These are phyloP conservation scores for Atkinsonella hypoxylon DNA, from an alignment of 2,329 filamentous ascomycete species.

Conservation along the genomic window DNA sequence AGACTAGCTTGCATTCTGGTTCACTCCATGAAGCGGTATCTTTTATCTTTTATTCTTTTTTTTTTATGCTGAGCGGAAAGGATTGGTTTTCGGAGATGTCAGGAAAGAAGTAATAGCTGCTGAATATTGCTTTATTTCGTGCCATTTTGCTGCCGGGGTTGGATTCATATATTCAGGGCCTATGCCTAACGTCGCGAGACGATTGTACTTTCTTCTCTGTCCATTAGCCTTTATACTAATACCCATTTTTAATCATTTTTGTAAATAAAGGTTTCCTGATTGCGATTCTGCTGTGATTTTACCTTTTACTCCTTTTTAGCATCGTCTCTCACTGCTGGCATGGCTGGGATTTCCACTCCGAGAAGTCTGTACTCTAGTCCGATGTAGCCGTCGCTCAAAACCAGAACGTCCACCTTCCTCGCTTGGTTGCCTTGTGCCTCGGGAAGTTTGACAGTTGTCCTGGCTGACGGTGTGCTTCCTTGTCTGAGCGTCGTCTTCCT, in stretches of 20 bases:
- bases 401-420: slow-evolving; percentile 57
- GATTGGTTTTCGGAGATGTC: background rate
- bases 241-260: background rate
- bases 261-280: background rate
- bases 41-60: background rate
- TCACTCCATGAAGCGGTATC: background rate
- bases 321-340: slow-evolving; percentile 34
- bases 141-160: background rate
- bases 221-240: background rate
- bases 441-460: slow-evolving; percentile 49
- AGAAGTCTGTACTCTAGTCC: slow-evolving; percentile 49
- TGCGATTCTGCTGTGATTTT: background rate
- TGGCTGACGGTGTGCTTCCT: slow-evolving; percentile 38
- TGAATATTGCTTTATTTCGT: background rate
- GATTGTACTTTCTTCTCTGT: background rate
- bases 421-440: slow-evolving; percentile 29
- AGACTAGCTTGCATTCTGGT: background rate
- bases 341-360: slow-evolving; percentile 39
- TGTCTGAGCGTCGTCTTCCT: slow-evolving; percentile 21
- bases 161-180: background rate
- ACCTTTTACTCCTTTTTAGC: slow-evolving; percentile 23
- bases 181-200: slow-evolving; percentile 1
- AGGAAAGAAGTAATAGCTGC: background rate
- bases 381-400: slow-evolving; percentile 81
- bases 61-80: background rate